phyloP scores from a whole-genome alignment of 1,284 basidiomycete species.

The Ganoderma lucidum region DNA sequence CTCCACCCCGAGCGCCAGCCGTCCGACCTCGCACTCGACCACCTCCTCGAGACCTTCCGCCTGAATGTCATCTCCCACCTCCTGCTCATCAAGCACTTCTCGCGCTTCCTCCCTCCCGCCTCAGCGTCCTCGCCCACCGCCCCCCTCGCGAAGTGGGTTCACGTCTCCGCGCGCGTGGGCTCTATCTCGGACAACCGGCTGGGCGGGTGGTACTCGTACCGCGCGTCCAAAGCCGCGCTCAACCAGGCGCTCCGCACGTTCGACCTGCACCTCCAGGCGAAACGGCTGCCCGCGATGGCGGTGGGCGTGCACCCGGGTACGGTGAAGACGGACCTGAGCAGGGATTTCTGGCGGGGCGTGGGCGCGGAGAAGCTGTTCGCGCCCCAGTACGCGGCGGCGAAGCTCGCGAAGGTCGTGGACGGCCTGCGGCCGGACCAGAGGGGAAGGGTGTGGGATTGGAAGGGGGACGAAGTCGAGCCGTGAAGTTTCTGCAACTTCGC shows the following conservation, averaged over 20 bases:
- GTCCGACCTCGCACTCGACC: constrained; percentile 54
- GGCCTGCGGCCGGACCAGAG: constrained; percentile 56
- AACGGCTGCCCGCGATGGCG: constrained; percentile 61
- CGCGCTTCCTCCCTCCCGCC: constrained; percentile 53
- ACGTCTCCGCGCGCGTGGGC: constrained; percentile 69
- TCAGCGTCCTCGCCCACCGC: constrained; percentile 39
- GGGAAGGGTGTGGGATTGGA: constrained; percentile 78
- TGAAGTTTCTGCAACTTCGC: constrained; percentile 18
- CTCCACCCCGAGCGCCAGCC: constrained; percentile 66
- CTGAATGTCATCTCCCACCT: constrained; percentile 69
- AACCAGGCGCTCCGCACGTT: constrained; percentile 79
- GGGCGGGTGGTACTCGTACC: constrained; percentile 80
- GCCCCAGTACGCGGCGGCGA: constrained; percentile 66
- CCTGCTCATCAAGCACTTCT: constrained; percentile 69
- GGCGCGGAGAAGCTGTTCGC: constrained; percentile 60
- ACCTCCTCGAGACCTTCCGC: constrained; percentile 58
- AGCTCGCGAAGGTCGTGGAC: constrained; percentile 63
- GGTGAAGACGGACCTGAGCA: constrained; percentile 67
- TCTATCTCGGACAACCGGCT: constrained; percentile 68
- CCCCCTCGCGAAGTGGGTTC: constrained; percentile 62
- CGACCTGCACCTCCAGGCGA: constrained; percentile 66
- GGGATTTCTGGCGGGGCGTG: constrained; percentile 50
- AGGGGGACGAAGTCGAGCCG: constrained; percentile 55
- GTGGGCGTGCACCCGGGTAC: constrained; percentile 70
- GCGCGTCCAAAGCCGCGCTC: constrained; percentile 78